Evolutionary conservation across 768 basidiomycete species (phyloP).

Genomic region (Termitomyces sp.): DNA sequence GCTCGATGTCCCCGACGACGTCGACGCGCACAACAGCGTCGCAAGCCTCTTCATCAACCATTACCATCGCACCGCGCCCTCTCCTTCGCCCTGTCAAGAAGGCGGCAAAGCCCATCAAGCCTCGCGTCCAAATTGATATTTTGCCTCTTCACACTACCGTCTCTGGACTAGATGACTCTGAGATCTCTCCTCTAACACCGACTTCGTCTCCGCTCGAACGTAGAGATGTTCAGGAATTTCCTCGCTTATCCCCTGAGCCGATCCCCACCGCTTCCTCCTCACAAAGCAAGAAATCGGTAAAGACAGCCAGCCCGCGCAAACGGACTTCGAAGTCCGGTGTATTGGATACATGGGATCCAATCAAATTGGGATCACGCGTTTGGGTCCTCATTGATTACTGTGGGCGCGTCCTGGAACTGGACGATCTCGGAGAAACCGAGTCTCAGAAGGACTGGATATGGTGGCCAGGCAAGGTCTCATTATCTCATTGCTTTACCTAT

Average conservation of each 20-base stretch:
- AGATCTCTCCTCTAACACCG: slow-evolving; percentile 14
- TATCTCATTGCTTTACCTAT: slow-evolving; percentile 6
- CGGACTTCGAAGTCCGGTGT: not conserved
- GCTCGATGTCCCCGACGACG: slow-evolving; percentile 9
- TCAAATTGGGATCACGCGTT: slow-evolving; percentile 35
- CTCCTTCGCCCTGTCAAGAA: slow-evolving; percentile 9
- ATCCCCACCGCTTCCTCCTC: not conserved
- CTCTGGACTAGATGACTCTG: slow-evolving; percentile 9
- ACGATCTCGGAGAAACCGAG: slow-evolving; percentile 16
- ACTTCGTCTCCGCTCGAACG: slow-evolving; percentile 12
- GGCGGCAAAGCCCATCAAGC: not conserved
- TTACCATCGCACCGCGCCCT: slow-evolving; percentile 1
- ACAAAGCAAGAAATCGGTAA: not conserved
- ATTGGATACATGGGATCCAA: slow-evolving; percentile 18
- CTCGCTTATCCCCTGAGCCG: slow-evolving; percentile 3
- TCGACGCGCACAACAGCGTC: slow-evolving; percentile 1
- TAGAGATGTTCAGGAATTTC: not conserved
- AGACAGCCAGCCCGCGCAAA: not conserved
- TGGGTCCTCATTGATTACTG: slow-evolving; percentile 50
- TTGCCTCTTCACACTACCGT: not conserved
- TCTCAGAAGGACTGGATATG: slow-evolving; percentile 36
- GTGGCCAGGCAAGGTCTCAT: slow-evolving; percentile 69
- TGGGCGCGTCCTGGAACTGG: slow-evolving; percentile 30
- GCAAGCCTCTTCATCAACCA: slow-evolving; percentile 1
- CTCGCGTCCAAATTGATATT: not conserved